These are phyloP conservation scores for Euphorbia peplus DNA, from an alignment of 345 rosid genomes.

Conservation along the genomic window DNA sequence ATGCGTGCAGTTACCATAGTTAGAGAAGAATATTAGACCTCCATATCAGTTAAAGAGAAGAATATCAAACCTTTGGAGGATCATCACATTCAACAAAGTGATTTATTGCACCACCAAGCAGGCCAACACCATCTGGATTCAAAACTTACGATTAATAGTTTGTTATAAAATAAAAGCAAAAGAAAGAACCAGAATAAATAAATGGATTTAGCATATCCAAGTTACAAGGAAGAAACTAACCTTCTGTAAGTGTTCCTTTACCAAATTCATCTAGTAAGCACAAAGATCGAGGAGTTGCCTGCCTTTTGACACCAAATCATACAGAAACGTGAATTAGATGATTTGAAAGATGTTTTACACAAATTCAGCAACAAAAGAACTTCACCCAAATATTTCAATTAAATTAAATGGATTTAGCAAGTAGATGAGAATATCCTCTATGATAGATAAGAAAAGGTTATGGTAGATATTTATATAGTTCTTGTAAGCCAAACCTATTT, in stretches of 20 bases:
- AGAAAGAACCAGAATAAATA: neutral
- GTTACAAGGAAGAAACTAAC: constrained; percentile 33
- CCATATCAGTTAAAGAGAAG: constrained; percentile 18
- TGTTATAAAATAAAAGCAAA: neutral
- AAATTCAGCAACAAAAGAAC: constrained; percentile 3
- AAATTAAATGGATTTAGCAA: constrained; percentile 10
- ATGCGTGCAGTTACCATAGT: neutral
- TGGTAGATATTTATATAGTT: constrained; percentile 10
- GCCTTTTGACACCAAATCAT: constrained; percentile 40
- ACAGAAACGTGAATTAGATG: neutral
- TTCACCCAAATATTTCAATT: neutral
- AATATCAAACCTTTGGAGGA: constrained; percentile 78
- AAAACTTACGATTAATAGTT: constrained; percentile 11
- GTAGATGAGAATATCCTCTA: constrained; percentile 8
- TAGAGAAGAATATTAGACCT: no score
- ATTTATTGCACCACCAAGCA: constrained; percentile 91
- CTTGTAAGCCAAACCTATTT: neutral
- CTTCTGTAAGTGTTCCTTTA: constrained; percentile 98
- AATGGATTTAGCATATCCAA: neutral
- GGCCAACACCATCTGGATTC: constrained; percentile 83
- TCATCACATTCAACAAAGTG: constrained; percentile 55
- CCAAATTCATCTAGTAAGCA: constrained; percentile 97
- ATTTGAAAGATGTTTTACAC: constrained; percentile 1
- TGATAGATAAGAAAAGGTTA: neutral
- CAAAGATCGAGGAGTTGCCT: constrained; percentile 83